Percentiles rank a stretch among this genome's conserved stretches.
These are phyloP conservation scores for Durio zibethinus DNA, from an alignment of 345 rosid species.

Conservation along the genomic window DNA sequence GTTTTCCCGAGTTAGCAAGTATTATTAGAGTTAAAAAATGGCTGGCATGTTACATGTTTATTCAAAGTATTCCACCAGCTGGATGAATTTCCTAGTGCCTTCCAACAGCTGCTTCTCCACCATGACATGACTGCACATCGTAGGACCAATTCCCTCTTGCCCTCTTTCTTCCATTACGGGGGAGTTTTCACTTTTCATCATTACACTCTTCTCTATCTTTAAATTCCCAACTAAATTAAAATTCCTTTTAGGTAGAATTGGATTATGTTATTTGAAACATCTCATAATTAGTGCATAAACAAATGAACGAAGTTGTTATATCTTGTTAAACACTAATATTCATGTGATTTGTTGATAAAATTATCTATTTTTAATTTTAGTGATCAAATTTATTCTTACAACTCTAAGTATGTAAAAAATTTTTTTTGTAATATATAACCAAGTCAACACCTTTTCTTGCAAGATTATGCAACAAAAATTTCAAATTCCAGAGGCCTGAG, in stretches of 20 bases:
- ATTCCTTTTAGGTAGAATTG: too few relatives aligned
- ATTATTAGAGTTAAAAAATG: background rate
- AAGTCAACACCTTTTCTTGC: too few relatives aligned
- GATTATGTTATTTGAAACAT: too few relatives aligned
- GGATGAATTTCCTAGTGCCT: slow-evolving; percentile 9
- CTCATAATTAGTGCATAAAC: too few relatives aligned
- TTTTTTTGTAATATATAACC: too few relatives aligned
- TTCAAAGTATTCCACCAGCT: slow-evolving; percentile 5
- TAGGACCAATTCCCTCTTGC: background rate
- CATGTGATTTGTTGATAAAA: too few relatives aligned
- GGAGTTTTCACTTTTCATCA: background rate
- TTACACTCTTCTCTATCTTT: background rate
- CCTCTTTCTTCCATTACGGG: background rate
- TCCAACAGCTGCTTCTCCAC: slow-evolving; percentile 3
- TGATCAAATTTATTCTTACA: too few relatives aligned
- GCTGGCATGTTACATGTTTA: background rate
- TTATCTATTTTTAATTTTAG: too few relatives aligned
- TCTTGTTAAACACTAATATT: too few relatives aligned
- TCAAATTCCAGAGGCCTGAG: background rate
- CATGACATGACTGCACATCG: background rate
- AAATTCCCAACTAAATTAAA: too few relatives aligned
- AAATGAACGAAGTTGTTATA: too few relatives aligned
- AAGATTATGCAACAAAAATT: background rate
- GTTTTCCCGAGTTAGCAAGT: background rate
- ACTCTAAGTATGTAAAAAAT: too few relatives aligned